Conservation (phyloP, 2,329 filamentous ascomycete species). For the Bisporella sp. region DNA sequence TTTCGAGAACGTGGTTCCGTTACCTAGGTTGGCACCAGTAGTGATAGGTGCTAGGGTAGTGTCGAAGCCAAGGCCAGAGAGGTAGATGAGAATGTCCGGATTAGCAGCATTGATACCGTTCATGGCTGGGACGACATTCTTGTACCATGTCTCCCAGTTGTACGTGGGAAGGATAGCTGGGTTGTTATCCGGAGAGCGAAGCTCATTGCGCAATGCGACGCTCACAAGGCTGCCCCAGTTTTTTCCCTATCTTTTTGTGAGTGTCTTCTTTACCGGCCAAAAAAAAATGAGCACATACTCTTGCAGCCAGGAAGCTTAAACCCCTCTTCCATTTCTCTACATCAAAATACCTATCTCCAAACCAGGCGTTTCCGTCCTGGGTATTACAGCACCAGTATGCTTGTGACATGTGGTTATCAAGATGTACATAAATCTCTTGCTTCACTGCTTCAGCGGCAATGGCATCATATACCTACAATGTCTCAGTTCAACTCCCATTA, state of each 20-base stretch:
- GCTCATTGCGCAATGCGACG: conserved; percentile 33
- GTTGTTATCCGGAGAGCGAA: conserved; percentile 24
- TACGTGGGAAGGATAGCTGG: conserved; percentile 25
- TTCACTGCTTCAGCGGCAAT: conserved; percentile 49
- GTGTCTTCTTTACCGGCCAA: background rate
- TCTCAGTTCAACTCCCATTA: background rate
- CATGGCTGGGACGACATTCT: conserved; percentile 34
- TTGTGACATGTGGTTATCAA: conserved; percentile 55
- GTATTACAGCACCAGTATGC: conserved; percentile 51
- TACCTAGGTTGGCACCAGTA: conserved; percentile 6
- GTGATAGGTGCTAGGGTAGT: conserved; percentile 14
- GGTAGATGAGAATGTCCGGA: conserved; percentile 37
- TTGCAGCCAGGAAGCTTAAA: conserved; percentile 50
- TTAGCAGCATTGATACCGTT: conserved; percentile 35
- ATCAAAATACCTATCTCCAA: conserved; percentile 53
- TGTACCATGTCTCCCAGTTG: conserved; percentile 39
- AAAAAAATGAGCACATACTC: conserved; percentile 33
- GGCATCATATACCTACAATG: conserved; percentile 48
- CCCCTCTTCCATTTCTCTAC: conserved; percentile 54
- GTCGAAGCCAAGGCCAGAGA: conserved; percentile 41
- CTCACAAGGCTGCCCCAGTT: conserved; percentile 14
- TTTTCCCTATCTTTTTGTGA: background rate
- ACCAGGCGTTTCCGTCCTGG: conserved; percentile 52
- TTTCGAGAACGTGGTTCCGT: conserved; percentile 27
- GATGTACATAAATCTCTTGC: conserved; percentile 50